phyloP scores from a whole-genome alignment of 73 alveolate genomes.

The Tetrahymena malaccensis region DNA sequence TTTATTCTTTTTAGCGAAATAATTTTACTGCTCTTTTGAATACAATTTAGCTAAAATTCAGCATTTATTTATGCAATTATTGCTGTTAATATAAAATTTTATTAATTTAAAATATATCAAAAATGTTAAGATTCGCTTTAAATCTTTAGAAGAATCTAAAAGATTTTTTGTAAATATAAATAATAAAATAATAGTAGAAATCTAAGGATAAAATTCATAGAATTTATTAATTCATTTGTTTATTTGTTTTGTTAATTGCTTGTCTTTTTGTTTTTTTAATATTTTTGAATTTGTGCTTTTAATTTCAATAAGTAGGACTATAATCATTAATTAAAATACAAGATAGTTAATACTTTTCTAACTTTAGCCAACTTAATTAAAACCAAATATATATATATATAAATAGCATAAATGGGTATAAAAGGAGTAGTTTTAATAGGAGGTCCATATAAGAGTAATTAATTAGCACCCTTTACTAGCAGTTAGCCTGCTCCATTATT shows the following conservation, averaged over 20 bases:
- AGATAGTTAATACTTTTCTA: neutral
- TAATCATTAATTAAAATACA: neutral
- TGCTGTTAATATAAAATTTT: no score
- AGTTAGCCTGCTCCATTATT: neutral
- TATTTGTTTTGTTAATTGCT: no score
- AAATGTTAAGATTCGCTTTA: no score
- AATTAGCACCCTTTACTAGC: neutral
- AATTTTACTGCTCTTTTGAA: no score
- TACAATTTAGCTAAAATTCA: no score
- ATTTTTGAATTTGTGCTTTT: neutral
- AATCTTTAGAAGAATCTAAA: neutral
- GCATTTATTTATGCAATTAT: no score
- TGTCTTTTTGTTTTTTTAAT: neutral
- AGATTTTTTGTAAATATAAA: neutral
- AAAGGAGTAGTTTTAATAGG: neutral
- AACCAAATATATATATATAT: neutral
- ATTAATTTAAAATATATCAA: no score
- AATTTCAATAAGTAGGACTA: neutral
- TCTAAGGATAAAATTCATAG: neutral
- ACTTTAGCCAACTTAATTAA: neutral
- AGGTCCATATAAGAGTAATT: neutral
- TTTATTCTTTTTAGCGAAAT: no score
- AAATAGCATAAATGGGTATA: neutral
- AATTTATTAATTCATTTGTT: neutral
- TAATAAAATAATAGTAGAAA: neutral